phyloP scores from a whole-genome alignment of 768 basidiomycete species.

The Pleurotus platypus region DNA sequence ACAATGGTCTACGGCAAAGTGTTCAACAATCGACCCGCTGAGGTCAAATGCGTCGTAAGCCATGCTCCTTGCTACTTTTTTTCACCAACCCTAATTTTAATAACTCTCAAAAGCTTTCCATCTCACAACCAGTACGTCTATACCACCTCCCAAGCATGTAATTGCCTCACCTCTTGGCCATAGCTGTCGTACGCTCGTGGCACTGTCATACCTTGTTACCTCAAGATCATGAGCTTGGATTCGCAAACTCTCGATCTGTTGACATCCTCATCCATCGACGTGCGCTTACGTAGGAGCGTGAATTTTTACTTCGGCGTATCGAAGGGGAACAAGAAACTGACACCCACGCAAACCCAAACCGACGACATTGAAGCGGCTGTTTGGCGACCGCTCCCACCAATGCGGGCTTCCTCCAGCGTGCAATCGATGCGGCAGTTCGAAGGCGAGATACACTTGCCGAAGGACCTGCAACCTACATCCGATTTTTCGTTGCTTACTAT shows the following conservation, averaged over 20 bases:
- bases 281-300: constrained; percentile 13
- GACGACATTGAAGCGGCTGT: background rate
- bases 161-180: too few relatives aligned
- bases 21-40: background rate
- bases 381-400: background rate
- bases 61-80: too few relatives aligned
- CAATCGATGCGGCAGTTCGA: constrained; percentile 17
- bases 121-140: constrained; percentile 19
- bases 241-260: constrained; percentile 15
- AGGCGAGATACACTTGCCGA: constrained; percentile 29
- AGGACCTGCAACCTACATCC: constrained; percentile 25
- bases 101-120: constrained; percentile 15
- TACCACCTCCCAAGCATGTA: too few relatives aligned
- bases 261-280: constrained; percentile 7
- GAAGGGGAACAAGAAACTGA: background rate
- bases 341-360: background rate
- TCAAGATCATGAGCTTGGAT: constrained; percentile 15
- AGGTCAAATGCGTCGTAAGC: background rate
- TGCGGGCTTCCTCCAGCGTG: background rate
- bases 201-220: constrained; percentile 22
- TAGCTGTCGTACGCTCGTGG: constrained; percentile 22
- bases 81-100: background rate
- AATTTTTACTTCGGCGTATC: constrained; percentile 7
- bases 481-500: constrained; percentile 22
- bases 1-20: constrained; percentile 7